These are phyloP conservation scores for Aegilops speltoides DNA, from an alignment of 176 grass and related monocot genomes.

Conservation along the genomic window DNA sequence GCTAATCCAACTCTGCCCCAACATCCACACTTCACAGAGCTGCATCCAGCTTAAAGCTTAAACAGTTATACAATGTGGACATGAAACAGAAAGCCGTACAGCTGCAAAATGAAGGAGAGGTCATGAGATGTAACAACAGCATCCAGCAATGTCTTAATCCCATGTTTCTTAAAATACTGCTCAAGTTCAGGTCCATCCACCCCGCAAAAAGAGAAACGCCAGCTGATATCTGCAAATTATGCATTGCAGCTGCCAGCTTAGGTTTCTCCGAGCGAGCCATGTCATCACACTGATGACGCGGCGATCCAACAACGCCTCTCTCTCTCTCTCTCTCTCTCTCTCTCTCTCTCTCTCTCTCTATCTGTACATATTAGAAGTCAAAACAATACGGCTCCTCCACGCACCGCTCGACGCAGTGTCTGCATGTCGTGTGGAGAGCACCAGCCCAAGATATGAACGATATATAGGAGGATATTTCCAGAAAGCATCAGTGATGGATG, in stretches of 20 bases:
- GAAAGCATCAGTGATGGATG: neutral
- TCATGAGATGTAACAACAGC: constrained; percentile 20
- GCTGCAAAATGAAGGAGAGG: constrained; percentile 15
- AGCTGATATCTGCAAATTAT: neutral
- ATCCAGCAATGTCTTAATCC: neutral
- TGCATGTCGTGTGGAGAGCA: neutral
- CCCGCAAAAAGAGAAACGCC: neutral
- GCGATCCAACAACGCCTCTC: neutral
- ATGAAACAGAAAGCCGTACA: neutral
- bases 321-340: neutral
- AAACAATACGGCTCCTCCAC: constrained; percentile 13
- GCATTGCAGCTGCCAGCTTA: constrained; percentile 1
- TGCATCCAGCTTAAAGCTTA: neutral
- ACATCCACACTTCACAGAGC: neutral
- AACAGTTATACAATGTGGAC: neutral
- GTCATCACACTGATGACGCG: constrained; percentile 1
- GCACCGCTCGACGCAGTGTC: neutral
- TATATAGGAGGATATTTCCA: neutral
- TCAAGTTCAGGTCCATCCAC: neutral
- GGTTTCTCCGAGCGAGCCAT: neutral
- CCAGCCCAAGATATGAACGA: constrained; percentile 14
- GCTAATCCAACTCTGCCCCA: neutral
- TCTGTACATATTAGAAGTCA: constrained; percentile 19
- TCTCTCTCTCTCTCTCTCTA: neutral
- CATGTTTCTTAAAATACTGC: constrained; percentile 1